These are phyloP conservation scores for Cryptococcus deneoformans DNA, from an alignment of 1,284 basidiomycete genomes.

Conservation along the genomic window DNA sequence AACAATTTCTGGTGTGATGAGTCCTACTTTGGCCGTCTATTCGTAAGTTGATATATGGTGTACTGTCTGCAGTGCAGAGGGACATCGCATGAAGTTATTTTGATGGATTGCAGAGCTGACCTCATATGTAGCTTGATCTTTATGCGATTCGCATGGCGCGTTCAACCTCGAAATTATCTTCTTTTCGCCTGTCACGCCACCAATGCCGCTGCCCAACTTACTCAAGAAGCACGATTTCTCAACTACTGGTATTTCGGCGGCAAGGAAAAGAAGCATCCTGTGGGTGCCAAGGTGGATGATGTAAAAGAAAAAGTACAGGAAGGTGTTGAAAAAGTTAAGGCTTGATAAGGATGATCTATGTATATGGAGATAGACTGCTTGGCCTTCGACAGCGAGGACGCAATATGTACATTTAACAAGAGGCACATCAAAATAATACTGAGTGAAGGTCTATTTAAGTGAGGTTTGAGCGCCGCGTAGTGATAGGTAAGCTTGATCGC, in stretches of 20 bases:
- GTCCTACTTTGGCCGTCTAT: constrained; percentile 78
- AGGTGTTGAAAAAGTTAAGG: constrained; percentile 15
- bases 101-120: too few relatives aligned
- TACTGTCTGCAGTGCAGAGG: too few relatives aligned
- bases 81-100: too few relatives aligned
- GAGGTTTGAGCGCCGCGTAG: constrained; percentile 45
- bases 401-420: too few relatives aligned
- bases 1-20: constrained; percentile 91
- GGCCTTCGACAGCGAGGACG: too few relatives aligned
- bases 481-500: constrained; percentile 48
- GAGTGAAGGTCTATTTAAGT: constrained; percentile 28
- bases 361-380: background rate
- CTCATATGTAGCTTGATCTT: constrained; percentile 68
- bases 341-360: constrained; percentile 13
- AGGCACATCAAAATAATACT: too few relatives aligned
- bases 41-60: constrained; percentile 64
- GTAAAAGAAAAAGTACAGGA: constrained; percentile 11
- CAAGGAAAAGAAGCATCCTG: constrained; percentile 39
- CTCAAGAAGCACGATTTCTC: constrained; percentile 79
- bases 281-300: constrained; percentile 12
- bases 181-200: constrained; percentile 90
- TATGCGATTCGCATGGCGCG: constrained; percentile 95
- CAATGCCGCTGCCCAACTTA: constrained; percentile 77
- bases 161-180: constrained; percentile 91
- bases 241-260: constrained; percentile 70